Conservation (phyloP, 139 green algal species). For the Pseudopediastrum boryanum region DNA sequence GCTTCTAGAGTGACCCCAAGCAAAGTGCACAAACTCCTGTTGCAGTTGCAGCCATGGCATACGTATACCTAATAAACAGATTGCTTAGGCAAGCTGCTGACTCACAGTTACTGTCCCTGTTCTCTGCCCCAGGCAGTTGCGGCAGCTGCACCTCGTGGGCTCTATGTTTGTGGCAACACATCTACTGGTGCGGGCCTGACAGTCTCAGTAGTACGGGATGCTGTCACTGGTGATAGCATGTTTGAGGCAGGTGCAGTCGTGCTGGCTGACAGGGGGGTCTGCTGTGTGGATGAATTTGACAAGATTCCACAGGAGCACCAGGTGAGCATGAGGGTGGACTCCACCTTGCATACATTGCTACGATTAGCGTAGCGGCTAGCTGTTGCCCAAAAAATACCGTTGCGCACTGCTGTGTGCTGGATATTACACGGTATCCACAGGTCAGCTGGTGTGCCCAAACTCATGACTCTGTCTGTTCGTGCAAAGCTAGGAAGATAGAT, state of each 20-base stretch:
- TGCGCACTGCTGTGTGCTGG: too few relatives aligned
- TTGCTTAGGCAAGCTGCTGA: not conserved
- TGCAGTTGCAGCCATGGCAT: not conserved
- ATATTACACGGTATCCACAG: too few relatives aligned
- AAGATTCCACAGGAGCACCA: conserved; percentile 79
- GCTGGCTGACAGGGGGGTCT: conserved; percentile 84
- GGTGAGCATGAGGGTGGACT: conserved; percentile 11
- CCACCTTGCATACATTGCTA: conserved; percentile 2
- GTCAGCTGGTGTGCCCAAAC: too few relatives aligned
- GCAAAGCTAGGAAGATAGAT: too few relatives aligned
- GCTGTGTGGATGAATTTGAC: conserved; percentile 97
- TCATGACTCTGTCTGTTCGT: too few relatives aligned
- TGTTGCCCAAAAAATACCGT: too few relatives aligned
- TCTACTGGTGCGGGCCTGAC: conserved; percentile 79
- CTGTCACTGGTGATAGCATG: conserved; percentile 63
- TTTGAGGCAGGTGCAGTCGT: conserved; percentile 93
- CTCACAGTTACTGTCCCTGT: not conserved
- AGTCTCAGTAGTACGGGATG: conserved; percentile 68
- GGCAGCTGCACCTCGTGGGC: conserved; percentile 72
- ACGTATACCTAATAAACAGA: not conserved
- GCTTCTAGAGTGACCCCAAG: too few relatives aligned
- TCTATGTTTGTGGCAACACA: conserved; percentile 94
- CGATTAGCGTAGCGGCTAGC: too few relatives aligned
- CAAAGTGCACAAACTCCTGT: not conserved
- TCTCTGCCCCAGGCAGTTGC: conserved; percentile 64